phyloP scores from a whole-genome alignment of 768 basidiomycete genomes.

The Kwoniella shandongensis region DNA sequence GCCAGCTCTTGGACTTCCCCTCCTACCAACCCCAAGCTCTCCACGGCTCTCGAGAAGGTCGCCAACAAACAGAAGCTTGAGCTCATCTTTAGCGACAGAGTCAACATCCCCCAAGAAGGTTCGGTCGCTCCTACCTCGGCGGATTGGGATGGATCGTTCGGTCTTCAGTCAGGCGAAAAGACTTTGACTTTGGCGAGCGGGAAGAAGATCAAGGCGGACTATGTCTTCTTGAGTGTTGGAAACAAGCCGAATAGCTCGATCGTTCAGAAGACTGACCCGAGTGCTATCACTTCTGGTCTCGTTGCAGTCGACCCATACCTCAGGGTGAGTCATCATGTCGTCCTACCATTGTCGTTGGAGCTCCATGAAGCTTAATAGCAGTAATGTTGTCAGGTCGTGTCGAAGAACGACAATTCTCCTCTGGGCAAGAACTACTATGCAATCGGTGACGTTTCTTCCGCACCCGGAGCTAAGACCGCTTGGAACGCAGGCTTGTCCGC shows the following conservation, averaged over 20 bases:
- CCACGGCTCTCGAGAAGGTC: constrained; percentile 27
- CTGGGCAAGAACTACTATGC: constrained; percentile 41
- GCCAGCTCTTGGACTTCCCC: constrained; percentile 21
- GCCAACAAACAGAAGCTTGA: constrained; percentile 31
- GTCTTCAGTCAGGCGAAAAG: constrained; percentile 29
- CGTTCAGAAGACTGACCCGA: constrained; percentile 28
- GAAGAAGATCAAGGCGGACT: constrained; percentile 40
- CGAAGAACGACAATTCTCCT: constrained; percentile 16
- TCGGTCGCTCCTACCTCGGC: constrained; percentile 1
- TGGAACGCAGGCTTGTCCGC: constrained; percentile 29
- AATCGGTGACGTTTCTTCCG: constrained; percentile 40
- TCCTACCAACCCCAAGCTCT: constrained; percentile 24
- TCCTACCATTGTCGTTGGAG: too few relatives aligned
- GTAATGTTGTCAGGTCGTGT: constrained; percentile 36
- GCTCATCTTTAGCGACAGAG: constrained; percentile 31
- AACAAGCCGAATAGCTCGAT: constrained; percentile 40
- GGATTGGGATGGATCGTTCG: constrained; percentile 35
- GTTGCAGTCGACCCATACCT: constrained; percentile 42
- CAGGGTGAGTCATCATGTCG: constrained; percentile 16
- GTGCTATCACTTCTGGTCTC: constrained; percentile 30
- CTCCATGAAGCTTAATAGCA: too few relatives aligned
- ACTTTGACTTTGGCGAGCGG: constrained; percentile 33
- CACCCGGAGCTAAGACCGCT: constrained; percentile 41
- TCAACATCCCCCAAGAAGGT: constrained; percentile 20
- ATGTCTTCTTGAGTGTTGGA: constrained; percentile 43